phyloP scores from a whole-genome alignment of 495 filamentous ascomycete genomes.

The Pyrenopolyporus hunteri region DNA sequence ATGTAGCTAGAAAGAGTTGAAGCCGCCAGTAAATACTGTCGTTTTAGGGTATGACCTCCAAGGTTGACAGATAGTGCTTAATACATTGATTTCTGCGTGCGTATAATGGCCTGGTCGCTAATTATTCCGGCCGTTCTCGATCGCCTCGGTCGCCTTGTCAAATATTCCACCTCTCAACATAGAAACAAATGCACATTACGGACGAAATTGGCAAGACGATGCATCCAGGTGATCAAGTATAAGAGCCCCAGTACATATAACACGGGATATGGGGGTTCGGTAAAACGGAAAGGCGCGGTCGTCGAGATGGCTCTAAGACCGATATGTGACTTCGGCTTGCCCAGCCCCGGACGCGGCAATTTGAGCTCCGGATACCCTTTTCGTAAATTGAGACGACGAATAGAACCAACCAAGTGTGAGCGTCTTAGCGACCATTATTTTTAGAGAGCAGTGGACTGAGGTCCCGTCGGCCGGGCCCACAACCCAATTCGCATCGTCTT shows the following conservation, averaged over 20 bases:
- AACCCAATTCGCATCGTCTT: too few relatives aligned
- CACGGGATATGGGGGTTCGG: not conserved
- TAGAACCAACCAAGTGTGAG: slow-evolving; percentile 12
- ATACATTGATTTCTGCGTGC: too few relatives aligned
- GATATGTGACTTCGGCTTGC: slow-evolving; percentile 32
- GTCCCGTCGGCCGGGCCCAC: slow-evolving; percentile 12
- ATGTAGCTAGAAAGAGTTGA: too few relatives aligned
- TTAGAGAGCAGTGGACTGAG: not conserved
- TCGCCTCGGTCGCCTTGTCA: not conserved
- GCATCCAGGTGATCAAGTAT: not conserved
- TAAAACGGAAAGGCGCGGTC: not conserved
- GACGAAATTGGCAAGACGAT: not conserved
- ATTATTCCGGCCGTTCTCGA: not conserved
- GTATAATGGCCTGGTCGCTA: not conserved
- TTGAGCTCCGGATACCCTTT: slow-evolving; percentile 29
- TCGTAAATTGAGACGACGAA: slow-evolving; percentile 15
- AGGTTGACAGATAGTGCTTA: too few relatives aligned
- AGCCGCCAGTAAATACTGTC: too few relatives aligned
- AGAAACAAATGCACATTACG: not conserved
- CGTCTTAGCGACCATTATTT: not conserved
- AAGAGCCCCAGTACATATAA: not conserved
- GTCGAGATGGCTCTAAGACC: slow-evolving; percentile 17
- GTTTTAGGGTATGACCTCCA: too few relatives aligned
- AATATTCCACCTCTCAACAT: not conserved
- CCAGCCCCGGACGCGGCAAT: slow-evolving; percentile 28